phyloP scores from a whole-genome alignment of 2,329 filamentous ascomycete genomes.

The Diplocarpon mali region DNA sequence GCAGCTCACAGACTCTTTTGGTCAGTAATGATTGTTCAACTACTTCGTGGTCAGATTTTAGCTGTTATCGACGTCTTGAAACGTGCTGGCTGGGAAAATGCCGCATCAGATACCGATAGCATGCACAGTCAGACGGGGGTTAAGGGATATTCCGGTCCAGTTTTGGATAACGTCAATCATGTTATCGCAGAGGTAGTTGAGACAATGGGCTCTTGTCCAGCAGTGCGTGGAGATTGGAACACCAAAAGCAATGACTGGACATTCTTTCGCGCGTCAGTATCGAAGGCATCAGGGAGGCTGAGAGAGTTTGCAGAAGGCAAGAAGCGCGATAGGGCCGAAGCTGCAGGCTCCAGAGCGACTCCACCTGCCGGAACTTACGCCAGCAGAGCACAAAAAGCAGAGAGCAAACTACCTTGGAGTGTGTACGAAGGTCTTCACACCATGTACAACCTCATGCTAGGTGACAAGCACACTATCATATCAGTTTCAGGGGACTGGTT shows the following conservation, averaged over 20 bases:
- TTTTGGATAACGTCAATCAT: constrained; percentile 67
- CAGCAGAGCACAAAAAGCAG: constrained; percentile 60
- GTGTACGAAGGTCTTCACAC: constrained; percentile 77
- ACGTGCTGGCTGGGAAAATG: constrained; percentile 68
- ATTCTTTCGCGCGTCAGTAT: constrained; percentile 66
- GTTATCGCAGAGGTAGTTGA: constrained; percentile 58
- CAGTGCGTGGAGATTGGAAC: constrained; percentile 64
- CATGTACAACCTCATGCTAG: constrained; percentile 71
- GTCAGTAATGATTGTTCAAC: constrained; percentile 65
- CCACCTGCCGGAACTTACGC: constrained; percentile 47
- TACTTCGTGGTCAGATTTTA: constrained; percentile 64
- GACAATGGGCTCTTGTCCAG: constrained; percentile 64
- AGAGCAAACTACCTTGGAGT: constrained; percentile 79
- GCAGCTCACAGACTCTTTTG: constrained; percentile 71
- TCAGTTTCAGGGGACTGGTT: constrained; percentile 80
- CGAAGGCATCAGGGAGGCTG: constrained; percentile 57
- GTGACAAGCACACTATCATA: constrained; percentile 64
- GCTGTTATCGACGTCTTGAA: constrained; percentile 58
- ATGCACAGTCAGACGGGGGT: constrained; percentile 47
- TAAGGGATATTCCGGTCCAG: constrained; percentile 52
- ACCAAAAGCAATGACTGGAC: constrained; percentile 73
- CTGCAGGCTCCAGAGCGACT: constrained; percentile 31
- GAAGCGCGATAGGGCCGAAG: constrained; percentile 34
- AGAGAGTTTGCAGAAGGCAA: constrained; percentile 70
- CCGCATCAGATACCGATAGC: constrained; percentile 52